Percentiles rank a stretch among this genome's conserved stretches.
Conservation (phyloP, 1,284 basidiomycete genomes). For the Rhodotorula sp. region DNA sequence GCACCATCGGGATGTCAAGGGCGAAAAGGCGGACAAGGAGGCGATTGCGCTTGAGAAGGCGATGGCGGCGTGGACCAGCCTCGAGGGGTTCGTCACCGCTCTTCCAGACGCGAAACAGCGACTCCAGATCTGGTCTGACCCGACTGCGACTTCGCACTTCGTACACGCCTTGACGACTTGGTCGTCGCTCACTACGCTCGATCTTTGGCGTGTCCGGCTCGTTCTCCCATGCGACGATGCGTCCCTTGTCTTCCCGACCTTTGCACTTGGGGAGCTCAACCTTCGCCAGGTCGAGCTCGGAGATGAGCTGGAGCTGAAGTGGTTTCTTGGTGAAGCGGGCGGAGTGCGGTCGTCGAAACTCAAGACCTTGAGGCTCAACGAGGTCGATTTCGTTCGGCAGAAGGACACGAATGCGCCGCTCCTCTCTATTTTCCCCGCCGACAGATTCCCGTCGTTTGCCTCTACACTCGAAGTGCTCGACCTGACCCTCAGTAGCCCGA, state of each 20-base stretch:
- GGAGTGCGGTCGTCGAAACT: not conserved
- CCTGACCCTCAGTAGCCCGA: not conserved
- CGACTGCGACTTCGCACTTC: not conserved
- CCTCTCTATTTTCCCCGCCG: not conserved
- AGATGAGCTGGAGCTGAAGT: slow-evolving; percentile 2
- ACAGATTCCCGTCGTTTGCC: not conserved
- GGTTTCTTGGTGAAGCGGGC: not conserved
- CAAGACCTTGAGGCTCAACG: not conserved
- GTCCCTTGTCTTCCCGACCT: not conserved
- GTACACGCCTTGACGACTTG: slow-evolving; percentile 6
- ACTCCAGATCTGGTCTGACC: slow-evolving; percentile 10
- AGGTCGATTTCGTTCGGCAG: slow-evolving; percentile 5
- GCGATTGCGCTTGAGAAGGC: not conserved
- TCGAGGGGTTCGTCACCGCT: slow-evolving; percentile 7
- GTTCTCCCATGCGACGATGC: not conserved
- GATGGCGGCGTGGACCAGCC: not conserved
- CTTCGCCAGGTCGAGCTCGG: slow-evolving; percentile 5
- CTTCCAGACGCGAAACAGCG: slow-evolving; percentile 16
- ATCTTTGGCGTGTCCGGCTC: slow-evolving; percentile 23
- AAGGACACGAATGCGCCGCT: not conserved
- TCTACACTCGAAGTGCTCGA: not conserved
- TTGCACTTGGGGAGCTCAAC: slow-evolving; percentile 1
- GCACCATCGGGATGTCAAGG: not conserved
- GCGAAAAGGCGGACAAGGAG: not conserved
- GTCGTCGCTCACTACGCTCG: slow-evolving; percentile 11